Evolutionary conservation across 331 rosid species (phyloP), one percentile per base, ranked within the genome.

Genomic region (Acacia pycnantha): DNA sequence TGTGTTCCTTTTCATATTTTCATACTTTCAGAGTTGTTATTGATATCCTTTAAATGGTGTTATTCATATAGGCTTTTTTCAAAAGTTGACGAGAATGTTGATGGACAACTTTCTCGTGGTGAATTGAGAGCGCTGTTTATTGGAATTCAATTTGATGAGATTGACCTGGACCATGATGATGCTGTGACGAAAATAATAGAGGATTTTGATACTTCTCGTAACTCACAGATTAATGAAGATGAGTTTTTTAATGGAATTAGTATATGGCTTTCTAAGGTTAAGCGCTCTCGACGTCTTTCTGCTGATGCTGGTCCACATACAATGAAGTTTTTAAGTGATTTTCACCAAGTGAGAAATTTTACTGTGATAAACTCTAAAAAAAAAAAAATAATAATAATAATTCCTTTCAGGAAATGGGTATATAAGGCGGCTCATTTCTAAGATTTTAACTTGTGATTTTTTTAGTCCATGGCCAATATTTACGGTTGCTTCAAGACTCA

Each of bases 71-170:
- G 99, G 91, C 83, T 96, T 61, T 96, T 96, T 83, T 0, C 11
- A 0, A 71, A 85, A 75, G 89, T 91, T 65, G 99, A 96, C 31
- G 66, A 1, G 77, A 77, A 92, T 46, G 0, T 8, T 0, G 90
- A 96, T 81, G 74, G 66, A 0, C 0, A 3, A 9, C 92, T 96
- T 86, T 90, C 97, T 46, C 27, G 26, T 15, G 8, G 86, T 79
- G 99, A 96, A 89, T 68, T 92, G 77, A 89, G 65, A 84, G 97
- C 99, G 10, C 84, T 96, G 65, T 74, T 96, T 5, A 74, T 96
- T 53, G 99, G 99, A 76, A 93, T 96, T 82, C 40, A 64, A 3
- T 92, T 92, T 81, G 92, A 91, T 14, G 90, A 85, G 83, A 44
- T 96, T 48, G 93, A 90, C 88, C 86, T 96, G 54, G 90, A 91